Evolutionary conservation across 257 asterid genomes (phyloP), one percentile per base, ranked within the genome.

Genomic region (Cinchona pubescens): DNA sequence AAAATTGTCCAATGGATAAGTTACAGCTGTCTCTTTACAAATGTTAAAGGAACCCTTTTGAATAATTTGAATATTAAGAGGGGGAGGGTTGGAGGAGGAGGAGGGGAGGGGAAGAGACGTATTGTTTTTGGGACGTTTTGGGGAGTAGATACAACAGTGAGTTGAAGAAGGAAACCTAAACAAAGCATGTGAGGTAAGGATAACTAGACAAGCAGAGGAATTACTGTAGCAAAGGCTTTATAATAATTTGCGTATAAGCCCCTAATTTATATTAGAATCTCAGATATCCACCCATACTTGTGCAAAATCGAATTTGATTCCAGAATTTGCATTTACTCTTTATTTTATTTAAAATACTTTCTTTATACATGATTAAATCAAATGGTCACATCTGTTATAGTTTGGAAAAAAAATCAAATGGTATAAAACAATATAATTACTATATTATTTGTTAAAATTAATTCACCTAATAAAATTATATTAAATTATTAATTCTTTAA

Each of bases 151-250:
- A 56, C 56, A 72, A 12, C 35, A 13, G 6, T 29, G 7, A 38
- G 46, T 55, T 55, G 53, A 51, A 53, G 67, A 35, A 25, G 69
- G 32, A 38, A 72, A 27, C 76, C 76, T 72, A 72, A 34, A 58
- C n/a, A 70, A 25, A 35, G 65, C 38, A 19, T 42, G 58, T 42
- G 59, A 40, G 29, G 58, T 42, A 45, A 40, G 29, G 63, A 21
- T 23, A 55, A 35, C n/a, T 72, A 46, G 37, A 34, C 63, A n/a
- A 30, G 38, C 16, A 29, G 27, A 29, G 2, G 75, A 55, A 5
- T 27, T 23, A 9, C 35, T 7, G 35, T 16, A 48, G 30, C 29
- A 46, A 16, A 32, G 74, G 62, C 68, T 27, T 18, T 29, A 27
- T 8, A 38, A 37, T 56, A 38, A 34, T 1, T 53, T 35, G 8